A percentile compares a stretch with the other conserved stretches of the same genome.
Conservation (phyloP, 208 protist genomes). For the Trypanosoma rangeli region DNA sequence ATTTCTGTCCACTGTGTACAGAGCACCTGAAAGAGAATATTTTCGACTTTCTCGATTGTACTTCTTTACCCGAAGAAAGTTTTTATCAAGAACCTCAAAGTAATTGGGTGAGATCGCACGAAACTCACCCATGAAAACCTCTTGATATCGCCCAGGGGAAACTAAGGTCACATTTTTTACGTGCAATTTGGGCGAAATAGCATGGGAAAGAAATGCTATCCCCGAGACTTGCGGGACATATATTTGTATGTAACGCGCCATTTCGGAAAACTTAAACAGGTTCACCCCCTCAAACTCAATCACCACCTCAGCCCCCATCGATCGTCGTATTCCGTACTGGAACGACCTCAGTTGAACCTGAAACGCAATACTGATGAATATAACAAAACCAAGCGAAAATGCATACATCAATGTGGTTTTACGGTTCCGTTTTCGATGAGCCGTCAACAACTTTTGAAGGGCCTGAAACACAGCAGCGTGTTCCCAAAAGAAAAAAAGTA, state of each 20-base stretch:
- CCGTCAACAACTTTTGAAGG: conserved; percentile 90
- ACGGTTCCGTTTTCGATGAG: conserved; percentile 91
- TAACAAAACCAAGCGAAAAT: conserved; percentile 90
- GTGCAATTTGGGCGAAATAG: not conserved
- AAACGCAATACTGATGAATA: conserved; percentile 92
- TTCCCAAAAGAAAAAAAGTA: conserved; percentile 91
- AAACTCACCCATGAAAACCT: not conserved
- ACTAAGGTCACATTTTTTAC: conserved; percentile 14
- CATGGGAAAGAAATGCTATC: conserved; percentile 6
- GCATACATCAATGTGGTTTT: conserved; percentile 97
- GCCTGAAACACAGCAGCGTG: conserved; percentile 55
- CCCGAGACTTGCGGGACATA: not conserved
- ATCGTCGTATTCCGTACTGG: conserved; percentile 25
- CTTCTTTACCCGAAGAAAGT: conserved; percentile 37
- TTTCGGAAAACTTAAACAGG: conserved; percentile 11
- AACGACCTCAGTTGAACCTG: conserved; percentile 71
- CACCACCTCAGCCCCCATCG: conserved; percentile 38
- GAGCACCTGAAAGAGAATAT: conserved; percentile 41
- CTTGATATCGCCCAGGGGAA: conserved; percentile 41
- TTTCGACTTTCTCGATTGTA: conserved; percentile 18
- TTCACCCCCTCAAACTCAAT: conserved; percentile 1
- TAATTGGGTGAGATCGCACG: conserved; percentile 53
- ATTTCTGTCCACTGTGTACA: conserved; percentile 41
- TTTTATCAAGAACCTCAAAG: conserved; percentile 45
- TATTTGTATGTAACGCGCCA: not conserved